Base-by-base conservation (phyloP, 1,284 basidiomycete genomes). In the Ganoderma resinaceum region DNA sequence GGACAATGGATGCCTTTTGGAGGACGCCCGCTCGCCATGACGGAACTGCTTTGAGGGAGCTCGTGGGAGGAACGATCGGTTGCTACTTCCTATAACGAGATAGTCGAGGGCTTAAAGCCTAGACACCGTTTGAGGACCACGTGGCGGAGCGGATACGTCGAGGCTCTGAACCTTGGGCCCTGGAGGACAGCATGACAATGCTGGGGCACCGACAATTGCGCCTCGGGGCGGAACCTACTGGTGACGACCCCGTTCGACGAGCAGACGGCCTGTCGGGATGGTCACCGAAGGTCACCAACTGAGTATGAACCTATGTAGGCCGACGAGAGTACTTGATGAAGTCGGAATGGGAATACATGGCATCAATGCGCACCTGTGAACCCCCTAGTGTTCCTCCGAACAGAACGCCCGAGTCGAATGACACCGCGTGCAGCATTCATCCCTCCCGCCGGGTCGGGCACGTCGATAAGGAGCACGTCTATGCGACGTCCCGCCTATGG, bases 71-170 rank as follows among this genome's bases (percentile, higher is more conserved):
- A 9, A 4, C 3, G 16, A 37, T n/a, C 55, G 20, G 20, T 37
- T 57, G 20, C 31, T n/a, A 37, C 29, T 57, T 37, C 55, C 33
- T 33, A n/a, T 31, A n/a, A 16, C 31, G 33, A 57, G 33, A 16
- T 37, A n/a, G 31, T n/a, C 55, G 29, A 57, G 33, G 31, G 33
- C 18, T 18, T 29, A 57, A 35, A 57, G 33, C 23, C 55, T 57
- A 20, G 55, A 57, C 55, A 18, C 55, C n/a, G 55, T 29, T 31
- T 57, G 55, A 37, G 33, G 23, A 37, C 55, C 55, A 57, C 55
- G 33, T 37, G 55, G 55, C 8, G 55, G 2, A 35, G 7, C 12
- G 31, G 20, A 35, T 35, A 18, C 1, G 29, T 57, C 55, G 9
- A 57, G 2, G 20, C 20, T 37, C 55, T 29, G 55, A 57, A 57